These are phyloP conservation scores for Hypholoma sublateritium DNA, from an alignment of 768 basidiomycete species.

Conservation along the genomic window DNA sequence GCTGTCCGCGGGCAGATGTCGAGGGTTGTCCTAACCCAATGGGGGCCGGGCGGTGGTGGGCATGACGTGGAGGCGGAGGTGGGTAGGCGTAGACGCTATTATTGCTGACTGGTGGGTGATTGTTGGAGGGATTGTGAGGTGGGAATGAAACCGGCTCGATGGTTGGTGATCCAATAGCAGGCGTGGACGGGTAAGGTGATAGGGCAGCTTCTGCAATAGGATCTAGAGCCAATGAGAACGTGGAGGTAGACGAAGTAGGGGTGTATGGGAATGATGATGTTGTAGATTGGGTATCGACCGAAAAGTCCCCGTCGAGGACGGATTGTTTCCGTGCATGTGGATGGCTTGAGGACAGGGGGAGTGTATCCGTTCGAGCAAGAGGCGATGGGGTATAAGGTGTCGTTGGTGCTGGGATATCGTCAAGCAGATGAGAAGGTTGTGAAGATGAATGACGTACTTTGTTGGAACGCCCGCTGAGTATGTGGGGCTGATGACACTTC, in stretches of 20 bases:
- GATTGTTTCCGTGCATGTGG: conserved; percentile 81
- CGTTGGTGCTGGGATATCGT: conserved; percentile 25
- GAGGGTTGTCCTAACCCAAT: conserved; percentile 49
- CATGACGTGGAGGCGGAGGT: conserved; percentile 29
- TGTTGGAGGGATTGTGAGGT: conserved; percentile 24
- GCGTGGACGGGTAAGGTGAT: conserved; percentile 27
- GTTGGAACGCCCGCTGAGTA: conserved; percentile 28
- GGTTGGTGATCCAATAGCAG: conserved; percentile 26
- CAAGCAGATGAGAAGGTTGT: background rate
- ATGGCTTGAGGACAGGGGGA: conserved; percentile 58
- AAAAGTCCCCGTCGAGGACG: conserved; percentile 49
- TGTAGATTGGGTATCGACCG: conserved; percentile 30
- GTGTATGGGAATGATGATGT: conserved; percentile 31
- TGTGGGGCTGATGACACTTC: conserved; percentile 32
- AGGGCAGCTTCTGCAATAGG: conserved; percentile 30
- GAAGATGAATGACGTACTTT: conserved; percentile 17
- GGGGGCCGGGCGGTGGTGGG: conserved; percentile 30
- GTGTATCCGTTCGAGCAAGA: conserved; percentile 48
- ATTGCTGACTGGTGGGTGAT: background rate
- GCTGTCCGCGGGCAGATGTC: conserved; percentile 19
- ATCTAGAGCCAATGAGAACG: conserved; percentile 37
- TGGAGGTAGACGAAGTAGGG: conserved; percentile 43
- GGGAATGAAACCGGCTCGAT: conserved; percentile 30
- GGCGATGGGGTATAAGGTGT: conserved; percentile 42
- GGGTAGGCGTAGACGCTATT: conserved; percentile 35